Percentiles rank a stretch among this genome's conserved stretches.
phyloP scores from a whole-genome alignment of 345 rosid species.

The Citrus reticulata region DNA sequence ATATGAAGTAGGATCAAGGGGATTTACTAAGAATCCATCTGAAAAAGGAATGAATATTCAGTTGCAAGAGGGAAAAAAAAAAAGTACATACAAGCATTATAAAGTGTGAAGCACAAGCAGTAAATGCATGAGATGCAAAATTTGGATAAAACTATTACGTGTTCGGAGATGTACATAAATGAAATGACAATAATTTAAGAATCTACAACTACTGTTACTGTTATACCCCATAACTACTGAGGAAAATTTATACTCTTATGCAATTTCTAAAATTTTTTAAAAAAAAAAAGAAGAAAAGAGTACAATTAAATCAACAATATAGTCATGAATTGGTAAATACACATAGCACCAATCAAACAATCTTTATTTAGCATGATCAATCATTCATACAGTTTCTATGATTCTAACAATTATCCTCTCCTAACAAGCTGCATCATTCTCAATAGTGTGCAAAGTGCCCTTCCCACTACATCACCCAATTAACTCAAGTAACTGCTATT shows the following conservation, averaged over 20 bases:
- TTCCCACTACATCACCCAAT: neutral
- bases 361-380: neutral
- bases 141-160: neutral
- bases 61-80: neutral
- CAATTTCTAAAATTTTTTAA: neutral
- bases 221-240: neutral
- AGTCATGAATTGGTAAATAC: neutral
- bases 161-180: neutral
- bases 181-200: neutral
- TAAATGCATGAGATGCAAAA: neutral
- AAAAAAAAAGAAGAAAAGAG: neutral
- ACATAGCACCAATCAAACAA: neutral
- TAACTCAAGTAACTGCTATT: conserved; percentile 7
- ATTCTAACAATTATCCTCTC: neutral
- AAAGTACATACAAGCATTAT: neutral
- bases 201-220: neutral
- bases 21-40: conserved; percentile 38
- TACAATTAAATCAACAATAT: neutral
- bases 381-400: neutral
- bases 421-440: neutral
- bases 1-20: conserved; percentile 42
- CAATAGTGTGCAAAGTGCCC: neutral
- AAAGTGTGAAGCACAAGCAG: neutral
- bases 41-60: conserved; percentile 11
- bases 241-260: neutral